Conservation (phyloP, 768 basidiomycete species). For the Pisolithus sp. region DNA sequence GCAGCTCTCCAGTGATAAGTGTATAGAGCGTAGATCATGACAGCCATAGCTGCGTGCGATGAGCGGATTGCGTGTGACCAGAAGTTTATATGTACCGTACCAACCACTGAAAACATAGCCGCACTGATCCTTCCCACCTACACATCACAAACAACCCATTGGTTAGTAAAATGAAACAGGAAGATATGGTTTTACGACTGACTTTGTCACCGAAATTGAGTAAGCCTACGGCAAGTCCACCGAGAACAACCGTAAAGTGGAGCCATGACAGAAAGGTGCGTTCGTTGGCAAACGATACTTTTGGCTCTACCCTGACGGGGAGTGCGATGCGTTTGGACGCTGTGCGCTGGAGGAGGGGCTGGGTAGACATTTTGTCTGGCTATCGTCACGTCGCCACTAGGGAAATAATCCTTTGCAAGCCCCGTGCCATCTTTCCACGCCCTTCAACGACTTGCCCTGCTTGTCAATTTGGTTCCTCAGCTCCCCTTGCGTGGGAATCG, state of each 20-base stretch:
- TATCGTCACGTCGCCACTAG: too few relatives aligned
- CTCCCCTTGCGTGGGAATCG: too few relatives aligned
- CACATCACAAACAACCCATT: not conserved
- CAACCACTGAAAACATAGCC: slow-evolving; percentile 92
- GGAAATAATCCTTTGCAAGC: too few relatives aligned
- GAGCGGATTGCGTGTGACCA: slow-evolving; percentile 4
- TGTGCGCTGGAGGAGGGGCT: slow-evolving; percentile 93
- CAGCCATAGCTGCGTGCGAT: slow-evolving; percentile 70
- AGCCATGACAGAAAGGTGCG: slow-evolving; percentile 98
- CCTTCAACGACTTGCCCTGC: too few relatives aligned
- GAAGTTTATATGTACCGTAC: slow-evolving; percentile 39
- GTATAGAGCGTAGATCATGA: slow-evolving; percentile 93
- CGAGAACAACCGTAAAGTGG: slow-evolving; percentile 95
- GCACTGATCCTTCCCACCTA: slow-evolving; percentile 94
- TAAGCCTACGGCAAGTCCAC: slow-evolving; percentile 91
- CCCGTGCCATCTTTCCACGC: too few relatives aligned
- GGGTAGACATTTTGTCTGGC: slow-evolving; percentile 66
- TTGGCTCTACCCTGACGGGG: slow-evolving; percentile 90
- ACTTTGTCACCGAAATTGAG: slow-evolving; percentile 98
- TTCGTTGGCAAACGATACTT: slow-evolving; percentile 93
- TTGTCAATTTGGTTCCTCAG: too few relatives aligned
- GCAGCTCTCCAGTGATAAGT: slow-evolving; percentile 96
- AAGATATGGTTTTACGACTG: not conserved
- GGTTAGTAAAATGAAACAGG: not conserved
- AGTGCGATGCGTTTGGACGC: slow-evolving; percentile 93